Evolutionary conservation across 345 rosid species (phyloP).

Genomic region (Brassica napus): Da-Ae NC_063435.1:5168001-5168500

Average conservation of each 20-base stretch:
- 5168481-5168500: neutral
- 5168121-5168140: slow-evolving; percentile 41
- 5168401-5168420: neutral
- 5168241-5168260: neutral
- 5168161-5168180: slow-evolving; percentile 57
- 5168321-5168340: slow-evolving; percentile 80
- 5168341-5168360: slow-evolving; percentile 68
- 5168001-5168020: slow-evolving; percentile 73
- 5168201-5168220: neutral
- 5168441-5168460: too few relatives aligned
- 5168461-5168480: too few relatives aligned
- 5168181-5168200: slow-evolving; percentile 77
- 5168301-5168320: neutral
- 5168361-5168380: slow-evolving; percentile 70
- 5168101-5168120: neutral
- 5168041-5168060: neutral
- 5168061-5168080: neutral
- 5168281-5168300: neutral
- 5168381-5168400: slow-evolving; percentile 7
- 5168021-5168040: slow-evolving; percentile 29
- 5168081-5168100: neutral
- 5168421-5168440: too few relatives aligned
- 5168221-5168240: neutral
- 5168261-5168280: neutral
- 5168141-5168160: slow-evolving; percentile 68